A percentile compares a stretch with the other conserved stretches of the same genome.
phyloP scores from a whole-genome alignment of 164 flowering plant genomes.

The Saururus chinensis region DNA sequence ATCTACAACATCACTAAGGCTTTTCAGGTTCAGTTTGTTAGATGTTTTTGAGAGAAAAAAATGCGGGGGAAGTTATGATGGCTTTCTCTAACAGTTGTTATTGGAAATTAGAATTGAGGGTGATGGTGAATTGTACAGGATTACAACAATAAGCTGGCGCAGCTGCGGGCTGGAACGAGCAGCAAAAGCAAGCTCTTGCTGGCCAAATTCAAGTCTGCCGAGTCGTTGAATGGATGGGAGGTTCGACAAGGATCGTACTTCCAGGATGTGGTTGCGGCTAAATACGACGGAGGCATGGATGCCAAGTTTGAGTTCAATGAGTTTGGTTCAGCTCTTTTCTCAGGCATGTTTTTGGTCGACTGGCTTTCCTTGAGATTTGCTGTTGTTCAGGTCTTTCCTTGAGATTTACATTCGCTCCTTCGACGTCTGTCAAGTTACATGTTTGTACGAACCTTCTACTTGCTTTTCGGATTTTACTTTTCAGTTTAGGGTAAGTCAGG shows the following conservation, averaged over 20 bases:
- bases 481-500: too few relatives aligned
- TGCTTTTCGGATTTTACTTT: too few relatives aligned
- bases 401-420: too few relatives aligned
- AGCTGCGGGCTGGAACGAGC: constrained; percentile 87
- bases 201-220: constrained; percentile 72
- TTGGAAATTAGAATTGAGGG: not conserved
- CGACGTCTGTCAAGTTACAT: too few relatives aligned
- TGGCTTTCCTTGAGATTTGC: not conserved
- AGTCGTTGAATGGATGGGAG: constrained; percentile 78
- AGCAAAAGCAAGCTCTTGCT: constrained; percentile 93
- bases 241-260: constrained; percentile 80
- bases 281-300: constrained; percentile 95
- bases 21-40: constrained; percentile 48
- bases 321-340: constrained; percentile 66
- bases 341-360: constrained; percentile 35
- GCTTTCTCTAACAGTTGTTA: not conserved
- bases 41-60: not conserved
- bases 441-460: too few relatives aligned
- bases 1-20: constrained; percentile 85
- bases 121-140: constrained; percentile 38
- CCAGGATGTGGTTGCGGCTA: constrained; percentile 67
- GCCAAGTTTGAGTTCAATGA: constrained; percentile 82
- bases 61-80: too few relatives aligned
- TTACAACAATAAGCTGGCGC: constrained; percentile 81
- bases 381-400: too few relatives aligned